Conservation (phyloP, 106 monocot species). For the Allium cepa region DNA sequence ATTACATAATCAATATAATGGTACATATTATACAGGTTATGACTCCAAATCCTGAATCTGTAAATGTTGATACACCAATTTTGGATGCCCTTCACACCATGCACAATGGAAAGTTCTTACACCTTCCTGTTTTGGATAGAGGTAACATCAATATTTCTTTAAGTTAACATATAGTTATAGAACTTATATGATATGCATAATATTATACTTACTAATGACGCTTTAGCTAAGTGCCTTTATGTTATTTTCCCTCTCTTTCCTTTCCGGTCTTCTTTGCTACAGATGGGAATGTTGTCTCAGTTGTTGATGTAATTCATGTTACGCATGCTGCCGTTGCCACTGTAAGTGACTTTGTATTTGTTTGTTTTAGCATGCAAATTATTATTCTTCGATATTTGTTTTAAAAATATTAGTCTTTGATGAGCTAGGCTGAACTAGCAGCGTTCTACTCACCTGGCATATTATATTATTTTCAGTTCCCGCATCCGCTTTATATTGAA, state of each 20-base stretch:
- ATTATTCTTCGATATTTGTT: background rate
- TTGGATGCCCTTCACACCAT: constrained; percentile 91
- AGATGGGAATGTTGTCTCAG: constrained; percentile 25
- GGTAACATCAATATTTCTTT: constrained; percentile 23
- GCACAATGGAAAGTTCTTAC: constrained; percentile 88
- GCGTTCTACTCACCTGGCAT: no score
- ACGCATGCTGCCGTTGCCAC: constrained; percentile 28
- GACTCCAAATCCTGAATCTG: constrained; percentile 93
- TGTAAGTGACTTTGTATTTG: constrained; percentile 15
- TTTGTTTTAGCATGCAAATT: background rate
- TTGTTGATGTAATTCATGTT: constrained; percentile 31
- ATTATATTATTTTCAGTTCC: no score
- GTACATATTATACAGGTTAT: constrained; percentile 57
- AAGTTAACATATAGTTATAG: no score
- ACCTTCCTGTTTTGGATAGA: constrained; percentile 86
- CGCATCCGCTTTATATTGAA: no score
- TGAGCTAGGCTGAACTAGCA: no score
- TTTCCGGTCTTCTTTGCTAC: constrained; percentile 3
- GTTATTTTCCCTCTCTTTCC: background rate
- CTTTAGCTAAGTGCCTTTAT: background rate
- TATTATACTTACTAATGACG: background rate
- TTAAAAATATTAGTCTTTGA: background rate
- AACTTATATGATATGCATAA: background rate
- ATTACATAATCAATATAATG: background rate
- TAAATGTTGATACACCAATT: constrained; percentile 72